Percentiles rank a stretch among this genome's conserved stretches.
These are phyloP conservation scores for Trichoderma atroviride DNA, from an alignment of 2,329 filamentous ascomycete species.

Conservation along the genomic window DNA sequence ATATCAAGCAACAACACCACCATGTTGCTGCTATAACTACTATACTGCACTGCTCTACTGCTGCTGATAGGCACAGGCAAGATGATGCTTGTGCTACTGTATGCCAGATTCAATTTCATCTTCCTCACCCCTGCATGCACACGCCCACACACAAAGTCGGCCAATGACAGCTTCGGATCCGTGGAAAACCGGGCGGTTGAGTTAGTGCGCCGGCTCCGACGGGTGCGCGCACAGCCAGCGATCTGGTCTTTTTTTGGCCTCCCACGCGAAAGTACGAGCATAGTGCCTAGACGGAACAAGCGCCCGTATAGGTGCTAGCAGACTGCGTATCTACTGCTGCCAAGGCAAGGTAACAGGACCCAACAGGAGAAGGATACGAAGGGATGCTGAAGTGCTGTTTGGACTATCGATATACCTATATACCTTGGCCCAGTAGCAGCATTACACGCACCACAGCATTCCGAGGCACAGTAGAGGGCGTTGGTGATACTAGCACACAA, in stretches of 20 bases:
- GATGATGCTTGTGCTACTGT: not conserved
- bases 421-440: not conserved
- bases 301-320: not conserved
- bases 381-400: not conserved
- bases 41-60: too few relatives aligned
- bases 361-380: not conserved
- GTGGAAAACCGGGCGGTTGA: not conserved
- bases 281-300: not conserved
- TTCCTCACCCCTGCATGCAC: constrained; percentile 11
- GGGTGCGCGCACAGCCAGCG: constrained; percentile 29
- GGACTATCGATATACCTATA: not conserved
- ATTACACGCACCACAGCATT: not conserved
- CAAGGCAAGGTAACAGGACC: not conserved
- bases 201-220: constrained; percentile 28
- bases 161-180: constrained; percentile 19
- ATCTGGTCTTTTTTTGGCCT: not conserved
- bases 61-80: not conserved
- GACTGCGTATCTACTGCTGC: not conserved
- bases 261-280: not conserved
- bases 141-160: constrained; percentile 1
- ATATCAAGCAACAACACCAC: not conserved
- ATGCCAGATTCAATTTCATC: not conserved
- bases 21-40: not conserved
- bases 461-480: too few relatives aligned
- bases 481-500: not conserved